phyloP scores from a whole-genome alignment of 2,329 filamentous ascomycete genomes.

The Bipolaris sorokiniana region DNA sequence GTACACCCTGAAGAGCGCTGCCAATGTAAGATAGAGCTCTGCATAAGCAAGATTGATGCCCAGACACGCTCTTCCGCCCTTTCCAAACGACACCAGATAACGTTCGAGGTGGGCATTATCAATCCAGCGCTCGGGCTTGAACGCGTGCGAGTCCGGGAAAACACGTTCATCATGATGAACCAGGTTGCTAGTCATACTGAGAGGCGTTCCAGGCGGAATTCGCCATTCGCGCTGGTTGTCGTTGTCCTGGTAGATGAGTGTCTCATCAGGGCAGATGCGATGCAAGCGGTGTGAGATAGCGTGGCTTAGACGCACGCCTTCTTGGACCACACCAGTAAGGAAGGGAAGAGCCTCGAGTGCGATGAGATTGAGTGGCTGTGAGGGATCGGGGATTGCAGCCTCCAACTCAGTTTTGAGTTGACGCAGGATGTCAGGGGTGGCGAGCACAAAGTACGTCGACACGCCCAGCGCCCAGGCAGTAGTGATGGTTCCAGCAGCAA shows the following conservation, averaged over 20 bases:
- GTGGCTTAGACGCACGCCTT: not conserved
- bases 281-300: not conserved
- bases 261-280: not conserved
- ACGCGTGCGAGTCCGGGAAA: not conserved
- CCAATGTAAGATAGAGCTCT: conserved; percentile 3
- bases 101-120: conserved; percentile 12
- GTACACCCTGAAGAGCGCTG: not conserved
- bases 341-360: not conserved
- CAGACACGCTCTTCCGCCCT: conserved; percentile 29
- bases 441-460: not conserved
- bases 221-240: not conserved
- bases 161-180: not conserved
- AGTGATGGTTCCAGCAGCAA: conserved; percentile 3
- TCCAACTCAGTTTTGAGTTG: not conserved
- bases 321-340: not conserved
- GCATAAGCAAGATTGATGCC: conserved; percentile 21
- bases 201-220: not conserved
- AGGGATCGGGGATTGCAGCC: not conserved
- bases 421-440: not conserved
- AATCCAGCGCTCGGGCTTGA: conserved; percentile 6
- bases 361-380: not conserved
- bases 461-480: conserved; percentile 5
- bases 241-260: not conserved
- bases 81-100: conserved; percentile 29
- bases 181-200: not conserved